Evolutionary conservation across 148 eudicot genomes (phyloP).

Genomic region (Rhododendron simsii): DNA sequence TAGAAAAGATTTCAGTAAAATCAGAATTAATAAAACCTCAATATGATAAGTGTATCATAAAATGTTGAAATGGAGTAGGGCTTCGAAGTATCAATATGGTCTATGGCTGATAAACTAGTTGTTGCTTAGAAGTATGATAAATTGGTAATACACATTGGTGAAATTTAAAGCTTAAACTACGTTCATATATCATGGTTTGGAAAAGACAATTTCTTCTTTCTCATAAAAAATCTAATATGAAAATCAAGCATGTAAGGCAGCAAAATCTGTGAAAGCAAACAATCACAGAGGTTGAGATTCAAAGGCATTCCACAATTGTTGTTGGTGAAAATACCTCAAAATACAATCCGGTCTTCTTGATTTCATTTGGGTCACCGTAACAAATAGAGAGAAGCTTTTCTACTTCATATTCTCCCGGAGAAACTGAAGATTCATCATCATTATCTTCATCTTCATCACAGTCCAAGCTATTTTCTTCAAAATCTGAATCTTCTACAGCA

Average conservation of each 20-base stretch:
- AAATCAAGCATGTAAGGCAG: background rate
- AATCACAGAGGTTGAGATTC: background rate
- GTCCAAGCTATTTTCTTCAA: background rate
- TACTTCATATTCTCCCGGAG: slow-evolving; percentile 26
- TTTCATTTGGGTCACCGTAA: slow-evolving; percentile 26
- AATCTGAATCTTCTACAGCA: background rate
- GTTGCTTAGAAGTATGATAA: background rate
- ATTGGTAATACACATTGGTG: background rate
- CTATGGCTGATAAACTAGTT: background rate
- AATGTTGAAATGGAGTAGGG: background rate
- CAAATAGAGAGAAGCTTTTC: slow-evolving; percentile 17
- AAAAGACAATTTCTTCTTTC: background rate
- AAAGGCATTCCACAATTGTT: background rate
- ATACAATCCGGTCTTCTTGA: background rate
- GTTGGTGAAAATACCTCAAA: slow-evolving; percentile 18
- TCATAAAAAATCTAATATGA: background rate
- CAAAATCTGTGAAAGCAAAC: background rate
- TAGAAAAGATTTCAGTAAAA: background rate
- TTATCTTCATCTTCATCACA: slow-evolving; percentile 9
- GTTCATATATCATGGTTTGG: background rate
- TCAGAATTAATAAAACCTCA: background rate
- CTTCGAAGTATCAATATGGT: too few species aligned
- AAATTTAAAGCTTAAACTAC: background rate
- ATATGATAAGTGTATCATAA: background rate
- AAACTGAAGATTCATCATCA: background rate